phyloP scores from a whole-genome alignment of 805 yeast species.

The Candida stauntonica region DNA sequence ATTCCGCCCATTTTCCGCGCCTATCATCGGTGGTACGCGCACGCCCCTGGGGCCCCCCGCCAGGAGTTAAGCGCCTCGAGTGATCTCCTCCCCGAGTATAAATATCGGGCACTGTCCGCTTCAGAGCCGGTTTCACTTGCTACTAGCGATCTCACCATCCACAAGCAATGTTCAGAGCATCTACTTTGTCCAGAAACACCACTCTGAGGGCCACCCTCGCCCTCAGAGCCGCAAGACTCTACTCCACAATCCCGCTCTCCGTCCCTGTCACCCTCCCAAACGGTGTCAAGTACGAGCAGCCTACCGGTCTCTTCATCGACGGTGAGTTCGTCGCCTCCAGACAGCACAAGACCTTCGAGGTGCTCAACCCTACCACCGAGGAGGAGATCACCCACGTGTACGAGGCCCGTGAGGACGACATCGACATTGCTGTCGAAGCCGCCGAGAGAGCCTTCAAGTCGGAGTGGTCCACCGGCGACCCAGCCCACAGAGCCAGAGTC shows the following conservation, averaged over 20 bases:
- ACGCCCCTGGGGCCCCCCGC: background rate
- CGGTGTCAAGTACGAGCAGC: constrained; percentile 70
- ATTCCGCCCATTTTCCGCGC: too few species aligned
- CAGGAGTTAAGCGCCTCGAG: background rate
- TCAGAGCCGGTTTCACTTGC: background rate
- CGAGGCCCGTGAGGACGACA: constrained; percentile 73
- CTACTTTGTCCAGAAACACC: constrained; percentile 13
- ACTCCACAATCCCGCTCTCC: constrained; percentile 36
- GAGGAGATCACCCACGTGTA: constrained; percentile 63
- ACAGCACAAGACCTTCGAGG: constrained; percentile 55
- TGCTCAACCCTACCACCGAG: constrained; percentile 70
- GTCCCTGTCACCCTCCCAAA: constrained; percentile 63
- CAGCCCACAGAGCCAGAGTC: constrained; percentile 56
- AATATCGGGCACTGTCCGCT: background rate
- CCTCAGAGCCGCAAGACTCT: constrained; percentile 26
- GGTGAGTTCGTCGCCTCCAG: constrained; percentile 66
- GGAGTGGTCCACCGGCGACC: constrained; percentile 68
- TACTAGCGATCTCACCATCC: background rate
- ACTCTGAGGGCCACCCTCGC: constrained; percentile 19
- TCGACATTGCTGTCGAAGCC: constrained; percentile 80
- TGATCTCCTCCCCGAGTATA: background rate
- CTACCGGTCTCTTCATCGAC: constrained; percentile 78
- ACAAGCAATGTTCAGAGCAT: constrained; percentile 19
- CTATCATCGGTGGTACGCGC: too few species aligned
- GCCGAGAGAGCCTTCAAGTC: constrained; percentile 73